Evolutionary conservation across 2,329 filamentous ascomycete species (phyloP).

Genomic region (Fusarium oxysporum): DNA sequence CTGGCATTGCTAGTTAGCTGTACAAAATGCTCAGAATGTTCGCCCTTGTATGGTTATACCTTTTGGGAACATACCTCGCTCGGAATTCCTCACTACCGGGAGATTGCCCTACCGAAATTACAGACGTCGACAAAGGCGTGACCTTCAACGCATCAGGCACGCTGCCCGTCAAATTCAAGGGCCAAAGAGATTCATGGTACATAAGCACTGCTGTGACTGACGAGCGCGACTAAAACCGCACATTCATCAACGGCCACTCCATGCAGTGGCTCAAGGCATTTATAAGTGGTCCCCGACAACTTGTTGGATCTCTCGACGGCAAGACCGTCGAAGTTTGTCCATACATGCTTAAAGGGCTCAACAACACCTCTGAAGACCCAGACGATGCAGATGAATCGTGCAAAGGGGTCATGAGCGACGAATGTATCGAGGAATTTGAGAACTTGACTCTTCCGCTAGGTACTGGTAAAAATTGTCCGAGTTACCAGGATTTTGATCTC

Average conservation of each 20-base stretch:
- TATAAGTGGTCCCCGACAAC: background rate
- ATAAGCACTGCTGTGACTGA: background rate
- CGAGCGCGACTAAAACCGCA: background rate
- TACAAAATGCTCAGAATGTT: fast-evolving
- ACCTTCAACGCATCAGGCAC: background rate
- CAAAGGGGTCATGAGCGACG: background rate
- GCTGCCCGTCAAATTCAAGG: background rate
- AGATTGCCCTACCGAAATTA: background rate
- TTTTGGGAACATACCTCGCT: background rate
- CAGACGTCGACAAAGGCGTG: background rate
- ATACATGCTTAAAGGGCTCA: background rate
- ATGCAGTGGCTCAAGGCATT: fast-evolving
- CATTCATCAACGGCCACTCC: background rate
- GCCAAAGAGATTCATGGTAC: background rate
- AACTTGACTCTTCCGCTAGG: fast-evolving
- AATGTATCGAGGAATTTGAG: background rate
- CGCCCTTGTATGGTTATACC: fast-evolving
- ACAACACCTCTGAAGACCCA: background rate
- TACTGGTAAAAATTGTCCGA: fast-evolving
- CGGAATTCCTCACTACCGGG: fast-evolving
- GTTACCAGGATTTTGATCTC: fast-evolving
- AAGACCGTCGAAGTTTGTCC: background rate
- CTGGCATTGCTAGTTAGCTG: fast-evolving
- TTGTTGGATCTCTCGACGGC: background rate
- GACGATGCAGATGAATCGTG: background rate